Conservation (phyloP, 306 rosid species). For the Alnus glutinosa region DNA sequence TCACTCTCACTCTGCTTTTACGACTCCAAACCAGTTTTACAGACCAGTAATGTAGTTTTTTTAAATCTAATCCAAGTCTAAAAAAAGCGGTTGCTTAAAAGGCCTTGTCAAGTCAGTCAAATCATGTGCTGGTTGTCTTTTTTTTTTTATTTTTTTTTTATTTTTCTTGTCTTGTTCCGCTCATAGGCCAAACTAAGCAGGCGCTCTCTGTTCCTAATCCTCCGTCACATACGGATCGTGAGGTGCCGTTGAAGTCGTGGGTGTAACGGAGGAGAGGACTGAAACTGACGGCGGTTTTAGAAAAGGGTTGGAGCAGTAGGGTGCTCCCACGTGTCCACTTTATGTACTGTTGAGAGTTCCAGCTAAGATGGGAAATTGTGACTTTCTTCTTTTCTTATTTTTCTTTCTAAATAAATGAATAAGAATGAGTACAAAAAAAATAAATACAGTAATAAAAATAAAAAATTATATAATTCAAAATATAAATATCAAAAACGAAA, state of each 20-base stretch:
- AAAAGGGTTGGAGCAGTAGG: not conserved
- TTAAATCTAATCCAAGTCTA: conserved; percentile 1
- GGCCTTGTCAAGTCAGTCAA: conserved; percentile 11
- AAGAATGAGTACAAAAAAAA: no score
- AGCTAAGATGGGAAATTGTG: not conserved
- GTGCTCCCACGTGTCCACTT: not conserved
- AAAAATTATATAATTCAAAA: no score
- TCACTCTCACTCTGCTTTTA: not conserved
- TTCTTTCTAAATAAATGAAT: no score
- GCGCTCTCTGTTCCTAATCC: conserved; percentile 14
- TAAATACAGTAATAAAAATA: no score
- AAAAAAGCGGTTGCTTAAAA: conserved; percentile 2
- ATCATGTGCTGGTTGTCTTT: conserved; percentile 35
- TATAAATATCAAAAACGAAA: no score
- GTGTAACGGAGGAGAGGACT: not conserved
- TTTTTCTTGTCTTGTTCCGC: conserved; percentile 20
- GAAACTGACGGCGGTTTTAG: conserved; percentile 6
- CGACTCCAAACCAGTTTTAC: no score
- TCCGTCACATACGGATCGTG: conserved; percentile 20
- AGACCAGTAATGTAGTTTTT: no score
- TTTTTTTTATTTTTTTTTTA: not conserved
- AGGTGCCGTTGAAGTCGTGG: conserved; percentile 17
- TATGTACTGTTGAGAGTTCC: not conserved
- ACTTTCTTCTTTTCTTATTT: no score
- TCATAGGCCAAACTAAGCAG: conserved; percentile 11